These are phyloP conservation scores for Podila epigama DNA, from an alignment of 192 early-diverging fungal genomes.

Conservation along the genomic window DNA sequence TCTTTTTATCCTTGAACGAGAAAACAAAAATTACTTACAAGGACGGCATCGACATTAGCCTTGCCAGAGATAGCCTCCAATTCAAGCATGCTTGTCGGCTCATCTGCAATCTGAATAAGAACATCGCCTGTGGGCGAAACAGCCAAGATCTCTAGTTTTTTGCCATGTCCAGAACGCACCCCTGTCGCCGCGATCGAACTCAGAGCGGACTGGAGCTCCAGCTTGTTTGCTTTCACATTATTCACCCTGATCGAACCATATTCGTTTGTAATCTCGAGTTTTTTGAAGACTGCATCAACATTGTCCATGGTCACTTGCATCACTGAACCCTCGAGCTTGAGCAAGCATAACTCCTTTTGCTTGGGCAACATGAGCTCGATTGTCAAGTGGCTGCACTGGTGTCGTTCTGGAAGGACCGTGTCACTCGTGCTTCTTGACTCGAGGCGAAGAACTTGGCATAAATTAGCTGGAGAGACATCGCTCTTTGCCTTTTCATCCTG, in stretches of 20 bases:
- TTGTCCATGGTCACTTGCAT: slow-evolving; percentile 2
- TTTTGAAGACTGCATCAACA: background rate
- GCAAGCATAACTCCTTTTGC: background rate
- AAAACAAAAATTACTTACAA: background rate
- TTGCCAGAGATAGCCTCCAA: background rate
- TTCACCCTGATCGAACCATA: slow-evolving; percentile 2
- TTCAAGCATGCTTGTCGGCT: background rate
- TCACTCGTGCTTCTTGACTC: background rate
- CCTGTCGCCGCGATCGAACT: background rate
- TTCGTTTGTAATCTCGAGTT: background rate
- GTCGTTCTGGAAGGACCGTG: background rate
- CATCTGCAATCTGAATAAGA: background rate
- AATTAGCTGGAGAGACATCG: background rate
- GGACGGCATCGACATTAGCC: background rate
- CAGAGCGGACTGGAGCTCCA: background rate
- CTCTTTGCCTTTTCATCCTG: background rate
- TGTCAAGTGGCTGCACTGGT: background rate
- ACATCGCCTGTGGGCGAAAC: slow-evolving; percentile 1
- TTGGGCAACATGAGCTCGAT: background rate
- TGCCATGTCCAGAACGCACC: background rate
- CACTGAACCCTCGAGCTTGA: background rate
- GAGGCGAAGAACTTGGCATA: background rate
- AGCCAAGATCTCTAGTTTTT: background rate
- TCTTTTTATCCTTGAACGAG: too few species aligned
- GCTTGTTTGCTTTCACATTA: background rate